These are phyloP conservation scores for Trametes maxima DNA, from an alignment of 768 basidiomycete genomes.

Conservation along the genomic window DNA sequence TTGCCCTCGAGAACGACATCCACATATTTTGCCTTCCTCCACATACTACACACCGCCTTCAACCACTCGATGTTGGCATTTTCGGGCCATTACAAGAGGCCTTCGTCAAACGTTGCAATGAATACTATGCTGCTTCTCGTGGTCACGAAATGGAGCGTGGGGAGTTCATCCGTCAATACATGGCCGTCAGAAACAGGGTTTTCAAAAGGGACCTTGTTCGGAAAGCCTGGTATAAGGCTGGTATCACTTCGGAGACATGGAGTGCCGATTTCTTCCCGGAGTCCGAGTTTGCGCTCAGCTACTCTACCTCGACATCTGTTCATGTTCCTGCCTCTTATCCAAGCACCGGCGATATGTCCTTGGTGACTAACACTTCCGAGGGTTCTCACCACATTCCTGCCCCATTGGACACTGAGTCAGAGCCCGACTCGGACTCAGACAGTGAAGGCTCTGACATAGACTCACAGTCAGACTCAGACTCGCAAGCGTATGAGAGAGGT, in stretches of 20 bases:
- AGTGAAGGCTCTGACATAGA: not conserved
- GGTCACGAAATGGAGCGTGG: not conserved
- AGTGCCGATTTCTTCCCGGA: not conserved
- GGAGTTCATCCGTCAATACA: not conserved
- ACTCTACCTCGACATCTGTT: not conserved
- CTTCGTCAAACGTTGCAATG: constrained; percentile 29
- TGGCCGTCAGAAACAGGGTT: not conserved
- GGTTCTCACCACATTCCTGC: no score
- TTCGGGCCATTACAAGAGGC: constrained; percentile 37
- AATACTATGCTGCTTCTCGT: not conserved
- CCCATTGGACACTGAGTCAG: no score
- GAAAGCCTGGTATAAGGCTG: not conserved
- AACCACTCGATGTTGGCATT: constrained; percentile 46
- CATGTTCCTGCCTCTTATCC: not conserved
- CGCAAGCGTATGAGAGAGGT: not conserved
- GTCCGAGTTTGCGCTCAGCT: not conserved
- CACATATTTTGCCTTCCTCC: constrained; percentile 40
- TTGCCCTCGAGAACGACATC: constrained; percentile 35
- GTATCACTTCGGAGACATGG: not conserved
- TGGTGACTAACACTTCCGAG: no score
- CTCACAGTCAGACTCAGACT: not conserved
- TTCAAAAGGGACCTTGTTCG: not conserved
- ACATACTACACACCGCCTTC: constrained; percentile 45
- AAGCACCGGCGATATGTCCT: no score
- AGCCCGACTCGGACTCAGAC: not conserved